Base-by-base conservation (phyloP, 2,329 filamentous ascomycete genomes). In the Thielaviopsis ethacetica region DNA sequence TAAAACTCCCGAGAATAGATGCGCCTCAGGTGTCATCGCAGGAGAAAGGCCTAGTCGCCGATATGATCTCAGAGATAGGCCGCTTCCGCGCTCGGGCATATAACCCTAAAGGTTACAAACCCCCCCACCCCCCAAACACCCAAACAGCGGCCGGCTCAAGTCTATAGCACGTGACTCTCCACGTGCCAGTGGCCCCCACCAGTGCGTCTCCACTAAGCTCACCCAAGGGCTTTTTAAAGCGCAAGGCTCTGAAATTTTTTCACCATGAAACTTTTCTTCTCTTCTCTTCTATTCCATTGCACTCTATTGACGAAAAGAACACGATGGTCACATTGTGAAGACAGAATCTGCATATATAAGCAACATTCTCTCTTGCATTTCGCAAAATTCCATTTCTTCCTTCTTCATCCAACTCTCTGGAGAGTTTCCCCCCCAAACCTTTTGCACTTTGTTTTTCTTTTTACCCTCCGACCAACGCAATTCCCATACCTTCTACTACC, bases 271-370 rank as follows among this genome's bases (percentile, higher is more conserved):
- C 27, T 22, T 24, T 50, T 12, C 38, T 27, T 24, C 27, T 44
- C 26, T 58, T 34, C 41, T 50, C 15, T 26, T 57, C 21, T 27
- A 12, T 19, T 26, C 21, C 50, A 60, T 57, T 19, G 4, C 21
- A 19, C 22, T 52, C 24, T 44, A 13, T 44, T 7, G 2, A 19
- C 54, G 22, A 56, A 47, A n/a, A 58, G 56, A 50, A 58, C 56
- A 58, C 49, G 12, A 53, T 58, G 56, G 30, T 50, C 30, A 22
- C n/a, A 24, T 27, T 21, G 15, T 49, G 53, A 41, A n/a, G 22
- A 27, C 17, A 19, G 47, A 53, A 38, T 27, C 38, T 60, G 65
- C 38, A 64, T 57, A 62, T 62, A 65, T 64, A 63, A 47, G 56
- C 57, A 56, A 58, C 44, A 55, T 60, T 54, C 60, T 59, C 51